Evolutionary conservation across 495 filamentous ascomycete species (phyloP).

Genomic region (Entonaema liquescens): DNA sequence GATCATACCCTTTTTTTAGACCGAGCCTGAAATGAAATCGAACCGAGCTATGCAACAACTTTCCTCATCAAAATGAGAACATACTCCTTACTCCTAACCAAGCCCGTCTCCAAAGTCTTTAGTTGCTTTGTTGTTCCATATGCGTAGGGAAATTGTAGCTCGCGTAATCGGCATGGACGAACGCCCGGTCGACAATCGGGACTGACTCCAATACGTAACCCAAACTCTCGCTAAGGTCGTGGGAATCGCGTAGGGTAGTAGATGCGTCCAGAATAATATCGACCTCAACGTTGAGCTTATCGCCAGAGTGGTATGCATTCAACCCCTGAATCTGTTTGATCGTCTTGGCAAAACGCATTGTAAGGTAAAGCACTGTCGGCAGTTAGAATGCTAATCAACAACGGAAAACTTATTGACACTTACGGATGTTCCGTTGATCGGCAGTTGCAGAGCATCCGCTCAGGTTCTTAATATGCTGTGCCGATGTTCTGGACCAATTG

Average conservation of each 20-base stretch:
- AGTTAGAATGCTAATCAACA: constrained; percentile 11
- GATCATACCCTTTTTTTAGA: constrained; percentile 5
- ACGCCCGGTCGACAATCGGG: constrained; percentile 72
- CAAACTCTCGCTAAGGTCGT: constrained; percentile 85
- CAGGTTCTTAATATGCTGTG: constrained; percentile 82
- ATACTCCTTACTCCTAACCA: constrained; percentile 12
- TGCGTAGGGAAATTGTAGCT: constrained; percentile 85
- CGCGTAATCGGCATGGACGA: constrained; percentile 83
- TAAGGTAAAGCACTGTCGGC: constrained; percentile 77
- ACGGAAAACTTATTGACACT: constrained; percentile 16
- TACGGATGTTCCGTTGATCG: constrained; percentile 78
- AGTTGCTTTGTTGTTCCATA: constrained; percentile 73
- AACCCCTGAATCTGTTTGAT: constrained; percentile 89
- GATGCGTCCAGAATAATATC: constrained; percentile 81
- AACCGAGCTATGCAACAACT: constrained; percentile 24
- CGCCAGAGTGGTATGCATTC: constrained; percentile 88
- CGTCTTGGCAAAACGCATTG: constrained; percentile 91
- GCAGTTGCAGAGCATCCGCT: constrained; percentile 82
- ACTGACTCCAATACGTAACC: constrained; percentile 92
- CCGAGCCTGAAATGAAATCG: constrained; percentile 17
- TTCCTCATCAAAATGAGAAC: neutral
- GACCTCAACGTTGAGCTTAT: constrained; percentile 86
- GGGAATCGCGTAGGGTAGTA: constrained; percentile 81
- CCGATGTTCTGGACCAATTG: constrained; percentile 82
- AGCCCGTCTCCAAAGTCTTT: neutral